These are phyloP conservation scores for Hirsutella thompsonii DNA, from an alignment of 2,329 filamentous ascomycete genomes.

Conservation along the genomic window DNA sequence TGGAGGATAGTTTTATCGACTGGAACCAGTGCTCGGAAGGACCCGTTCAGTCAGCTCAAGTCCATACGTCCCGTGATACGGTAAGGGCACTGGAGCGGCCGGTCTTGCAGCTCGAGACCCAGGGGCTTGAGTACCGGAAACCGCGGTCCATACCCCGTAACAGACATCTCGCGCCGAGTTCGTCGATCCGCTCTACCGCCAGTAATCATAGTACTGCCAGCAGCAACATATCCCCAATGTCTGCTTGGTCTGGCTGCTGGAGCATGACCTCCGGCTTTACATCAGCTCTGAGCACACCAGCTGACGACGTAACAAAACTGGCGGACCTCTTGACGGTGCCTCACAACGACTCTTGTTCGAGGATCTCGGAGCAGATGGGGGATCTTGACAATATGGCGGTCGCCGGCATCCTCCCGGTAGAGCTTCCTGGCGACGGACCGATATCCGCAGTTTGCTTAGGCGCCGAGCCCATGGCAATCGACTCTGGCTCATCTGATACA, in stretches of 20 bases:
- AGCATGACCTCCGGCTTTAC: constrained; percentile 26
- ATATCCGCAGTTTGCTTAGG: too few relatives aligned
- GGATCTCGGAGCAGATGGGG: constrained; percentile 8
- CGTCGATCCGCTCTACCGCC: constrained; percentile 32
- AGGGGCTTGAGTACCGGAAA: constrained; percentile 19
- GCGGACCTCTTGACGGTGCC: constrained; percentile 15
- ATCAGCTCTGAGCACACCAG: constrained; percentile 32
- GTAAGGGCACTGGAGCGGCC: constrained; percentile 15
- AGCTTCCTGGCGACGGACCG: constrained; percentile 18
- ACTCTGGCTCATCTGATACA: too few relatives aligned
- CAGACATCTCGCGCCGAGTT: constrained; percentile 32
- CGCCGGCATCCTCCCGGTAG: constrained; percentile 20
- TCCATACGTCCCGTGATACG: constrained; percentile 9
- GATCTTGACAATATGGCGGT: constrained; percentile 1
- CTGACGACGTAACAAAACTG: constrained; percentile 24
- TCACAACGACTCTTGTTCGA: constrained; percentile 12
- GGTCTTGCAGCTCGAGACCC: constrained; percentile 24
- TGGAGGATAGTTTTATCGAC: constrained; percentile 12
- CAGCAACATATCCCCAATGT: constrained; percentile 33
- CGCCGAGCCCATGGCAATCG: too few relatives aligned
- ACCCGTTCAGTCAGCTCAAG: constrained; percentile 12
- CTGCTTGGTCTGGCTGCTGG: constrained; percentile 27
- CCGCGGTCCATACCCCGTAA: constrained; percentile 19
- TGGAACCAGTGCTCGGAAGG: constrained; percentile 12
- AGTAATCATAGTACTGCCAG: constrained; percentile 23